Evolutionary conservation across 2,329 filamentous ascomycete species (phyloP).

Genomic region (Epichloe elymi): DNA sequence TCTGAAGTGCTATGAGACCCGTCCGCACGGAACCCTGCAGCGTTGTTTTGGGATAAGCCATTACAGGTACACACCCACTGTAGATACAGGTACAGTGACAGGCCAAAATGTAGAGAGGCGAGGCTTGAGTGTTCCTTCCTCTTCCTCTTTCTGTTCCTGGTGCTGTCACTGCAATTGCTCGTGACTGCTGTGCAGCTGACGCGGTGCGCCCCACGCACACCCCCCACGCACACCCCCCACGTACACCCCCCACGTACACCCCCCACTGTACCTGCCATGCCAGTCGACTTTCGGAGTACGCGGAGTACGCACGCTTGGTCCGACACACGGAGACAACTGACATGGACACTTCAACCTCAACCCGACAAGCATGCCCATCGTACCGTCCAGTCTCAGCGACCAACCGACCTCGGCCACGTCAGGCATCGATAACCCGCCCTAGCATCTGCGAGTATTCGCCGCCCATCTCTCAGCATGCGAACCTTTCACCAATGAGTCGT

Average conservation of each 20-base stretch:
- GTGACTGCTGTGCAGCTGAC: background rate
- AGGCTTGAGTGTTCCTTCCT: background rate
- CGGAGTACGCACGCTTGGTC: background rate
- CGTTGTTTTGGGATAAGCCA: too few relatives aligned
- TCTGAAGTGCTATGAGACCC: too few relatives aligned
- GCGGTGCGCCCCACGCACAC: background rate
- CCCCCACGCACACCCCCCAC: background rate
- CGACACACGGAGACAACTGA: background rate
- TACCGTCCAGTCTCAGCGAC: background rate
- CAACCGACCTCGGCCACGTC: background rate
- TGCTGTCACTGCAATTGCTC: background rate
- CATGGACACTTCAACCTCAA: background rate
- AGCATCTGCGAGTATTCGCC: background rate
- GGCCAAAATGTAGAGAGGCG: too few relatives aligned
- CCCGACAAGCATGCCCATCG: background rate
- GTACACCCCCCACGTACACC: background rate
- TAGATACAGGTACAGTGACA: too few relatives aligned
- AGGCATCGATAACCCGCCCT: background rate
- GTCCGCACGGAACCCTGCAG: too few relatives aligned
- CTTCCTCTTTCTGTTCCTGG: background rate
- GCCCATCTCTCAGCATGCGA: background rate
- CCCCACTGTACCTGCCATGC: background rate
- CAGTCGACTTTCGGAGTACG: too few relatives aligned
- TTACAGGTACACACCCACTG: too few relatives aligned
- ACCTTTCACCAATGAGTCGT: slow-evolving; percentile 20